Base-by-base conservation (phyloP, 2,329 filamentous ascomycete genomes). In the Xylaria sp. region DNA sequence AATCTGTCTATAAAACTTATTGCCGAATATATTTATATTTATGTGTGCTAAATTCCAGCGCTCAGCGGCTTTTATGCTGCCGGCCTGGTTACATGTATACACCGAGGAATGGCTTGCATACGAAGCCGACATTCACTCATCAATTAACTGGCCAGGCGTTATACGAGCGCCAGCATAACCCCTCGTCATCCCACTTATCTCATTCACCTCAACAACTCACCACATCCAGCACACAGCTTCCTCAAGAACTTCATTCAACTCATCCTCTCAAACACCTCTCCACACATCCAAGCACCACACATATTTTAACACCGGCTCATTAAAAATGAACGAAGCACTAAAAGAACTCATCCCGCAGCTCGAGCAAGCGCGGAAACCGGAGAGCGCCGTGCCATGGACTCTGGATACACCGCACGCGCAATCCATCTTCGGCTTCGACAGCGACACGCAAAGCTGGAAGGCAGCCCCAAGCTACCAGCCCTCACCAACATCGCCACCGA, bases 341-440 rank as follows among this genome's bases (percentile, higher is more conserved):
- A 60, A 72, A 46, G 69, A 73, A n/a, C 66, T 70, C 18, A 67
- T 78, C 28, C 31, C 68, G n/a, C 56, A 69, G n/a, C 68, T 56
- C 48, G 65, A 71, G n/a, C 61, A 54, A 12, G 41, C 62, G 20
- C 60, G 34, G 37, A 76, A 74, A 65, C 65, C 71, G 7, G 1
- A 18, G 10, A 31, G 12, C 44, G 60, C 70, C 0, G 63, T 74
- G 8, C 71, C 73, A 10, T 78, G 77, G 76, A 70, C 69, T 39
- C 65, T 70, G 0, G 76, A 80, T 57, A 57, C 74, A 39, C 76
- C 77, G 20, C 62, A 70, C 54, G 31, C 74, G 2, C 78, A 80
- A 63, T 54, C 73, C 8, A 73, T 74, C 54, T 75, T 75, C 59
- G 23, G 54, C 0, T 79, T 74, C 65, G 64, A 76, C 54, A 41